These are phyloP conservation scores for Takakia lepidozioides DNA, from an alignment of 225 moss, liverwort and hornwort genomes.

Conservation along the genomic window DNA sequence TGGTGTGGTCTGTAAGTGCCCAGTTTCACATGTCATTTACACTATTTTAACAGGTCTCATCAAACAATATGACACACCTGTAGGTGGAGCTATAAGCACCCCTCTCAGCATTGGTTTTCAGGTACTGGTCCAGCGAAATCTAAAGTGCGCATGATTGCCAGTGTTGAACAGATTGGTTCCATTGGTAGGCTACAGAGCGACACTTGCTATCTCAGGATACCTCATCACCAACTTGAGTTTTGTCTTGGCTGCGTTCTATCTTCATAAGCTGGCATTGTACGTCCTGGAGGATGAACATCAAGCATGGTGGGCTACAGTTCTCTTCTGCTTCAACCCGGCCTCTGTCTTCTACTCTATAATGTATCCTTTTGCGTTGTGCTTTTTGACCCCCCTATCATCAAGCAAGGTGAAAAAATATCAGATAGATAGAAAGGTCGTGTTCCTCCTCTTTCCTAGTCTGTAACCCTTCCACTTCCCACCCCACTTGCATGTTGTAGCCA, in stretches of 20 bases:
- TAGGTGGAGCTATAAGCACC: too few species aligned
- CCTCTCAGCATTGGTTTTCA: too few species aligned
- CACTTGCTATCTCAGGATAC: slow-evolving; percentile 66
- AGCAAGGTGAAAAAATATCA: neutral
- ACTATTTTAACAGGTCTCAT: too few species aligned
- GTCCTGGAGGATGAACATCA: slow-evolving; percentile 60
- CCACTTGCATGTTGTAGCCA: too few species aligned
- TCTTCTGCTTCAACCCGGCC: slow-evolving; percentile 91
- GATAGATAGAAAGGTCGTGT: neutral
- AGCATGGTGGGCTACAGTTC: slow-evolving; percentile 45
- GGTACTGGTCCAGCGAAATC: too few species aligned
- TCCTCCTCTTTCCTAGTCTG: neutral
- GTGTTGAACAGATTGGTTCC: slow-evolving; percentile 44
- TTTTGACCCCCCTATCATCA: neutral
- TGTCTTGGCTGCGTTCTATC: slow-evolving; percentile 58
- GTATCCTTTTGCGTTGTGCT: slow-evolving; percentile 33
- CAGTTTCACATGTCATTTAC: too few species aligned
- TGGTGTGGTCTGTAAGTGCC: too few species aligned
- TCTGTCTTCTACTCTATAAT: slow-evolving; percentile 81
- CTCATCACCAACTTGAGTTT: slow-evolving; percentile 69
- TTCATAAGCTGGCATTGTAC: slow-evolving; percentile 44
- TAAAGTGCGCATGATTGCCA: slow-evolving; percentile 20
- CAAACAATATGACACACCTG: too few species aligned
- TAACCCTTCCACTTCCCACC: too few species aligned
- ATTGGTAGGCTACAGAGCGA: slow-evolving; percentile 59